A percentile compares a stretch with the other conserved stretches of the same genome.
phyloP scores from a whole-genome alignment of 164 flowering plant species.

The Echeveria elegans region DNA sequence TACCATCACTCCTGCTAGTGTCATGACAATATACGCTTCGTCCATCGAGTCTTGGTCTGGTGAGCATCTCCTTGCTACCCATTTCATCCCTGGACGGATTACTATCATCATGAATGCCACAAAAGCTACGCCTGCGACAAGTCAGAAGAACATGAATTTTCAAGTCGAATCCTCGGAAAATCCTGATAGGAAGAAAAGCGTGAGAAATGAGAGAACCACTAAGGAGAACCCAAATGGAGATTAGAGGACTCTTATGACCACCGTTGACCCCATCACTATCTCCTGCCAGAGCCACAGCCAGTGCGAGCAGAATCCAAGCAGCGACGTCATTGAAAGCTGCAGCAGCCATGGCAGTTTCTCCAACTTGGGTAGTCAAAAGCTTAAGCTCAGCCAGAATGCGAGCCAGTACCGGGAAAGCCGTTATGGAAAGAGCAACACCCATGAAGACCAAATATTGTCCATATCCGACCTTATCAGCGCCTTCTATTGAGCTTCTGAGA shows the following conservation, averaged over 20 bases:
- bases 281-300: constrained; percentile 24
- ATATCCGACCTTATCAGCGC: constrained; percentile 28
- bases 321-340: constrained; percentile 25
- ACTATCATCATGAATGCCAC: constrained; percentile 6
- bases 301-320: constrained; percentile 28
- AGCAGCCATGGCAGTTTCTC: constrained; percentile 27
- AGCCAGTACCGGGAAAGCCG: constrained; percentile 47
- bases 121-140: constrained; percentile 12
- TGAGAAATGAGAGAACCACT: constrained; percentile 5
- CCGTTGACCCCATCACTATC: not conserved
- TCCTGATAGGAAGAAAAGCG: not conserved
- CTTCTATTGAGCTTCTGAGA: constrained; percentile 21
- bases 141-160: not conserved
- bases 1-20: constrained; percentile 14
- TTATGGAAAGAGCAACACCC: constrained; percentile 50
- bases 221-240: constrained; percentile 21
- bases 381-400: constrained; percentile 30
- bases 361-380: constrained; percentile 25
- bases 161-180: not conserved
- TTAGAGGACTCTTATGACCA: constrained; percentile 10
- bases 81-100: constrained; percentile 10
- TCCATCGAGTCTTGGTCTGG: constrained; percentile 20
- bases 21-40: constrained; percentile 18
- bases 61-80: constrained; percentile 15
- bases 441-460: constrained; percentile 38